Evolutionary conservation across 805 yeast genomes (phyloP).

Genomic region (Starmerella powellii): DNA sequence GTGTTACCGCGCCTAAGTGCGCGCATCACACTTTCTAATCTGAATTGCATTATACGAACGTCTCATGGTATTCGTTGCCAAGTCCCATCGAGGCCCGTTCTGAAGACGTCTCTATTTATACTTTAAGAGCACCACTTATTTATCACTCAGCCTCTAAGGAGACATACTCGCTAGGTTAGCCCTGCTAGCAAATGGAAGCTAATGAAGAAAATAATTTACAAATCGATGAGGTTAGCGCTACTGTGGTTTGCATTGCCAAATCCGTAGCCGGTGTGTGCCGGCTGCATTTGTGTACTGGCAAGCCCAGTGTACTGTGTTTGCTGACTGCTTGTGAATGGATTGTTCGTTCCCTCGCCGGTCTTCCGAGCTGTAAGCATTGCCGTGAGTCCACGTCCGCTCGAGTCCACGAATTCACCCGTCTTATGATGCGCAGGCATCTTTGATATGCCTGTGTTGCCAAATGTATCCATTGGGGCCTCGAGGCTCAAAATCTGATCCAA

Average conservation of each 20-base stretch:
- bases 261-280: constrained; percentile 87
- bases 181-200: no score
- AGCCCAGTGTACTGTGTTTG: constrained; percentile 49
- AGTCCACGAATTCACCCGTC: constrained; percentile 66
- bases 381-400: constrained; percentile 68
- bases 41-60: no score
- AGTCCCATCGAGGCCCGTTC: no score
- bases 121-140: no score
- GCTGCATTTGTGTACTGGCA: constrained; percentile 52
- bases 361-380: constrained; percentile 22
- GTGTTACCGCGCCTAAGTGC: no score
- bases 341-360: constrained; percentile 24
- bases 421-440: constrained; percentile 93
- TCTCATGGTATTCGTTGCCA: no score
- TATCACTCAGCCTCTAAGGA: no score
- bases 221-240: constrained; percentile 28
- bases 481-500: constrained; percentile 66
- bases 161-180: no score
- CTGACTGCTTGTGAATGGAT: constrained; percentile 51
- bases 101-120: no score
- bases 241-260: constrained; percentile 61
- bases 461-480: constrained; percentile 89
- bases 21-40: no score
- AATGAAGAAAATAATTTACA: constrained; percentile 16
- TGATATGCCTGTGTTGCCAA: constrained; percentile 72